These are phyloP conservation scores for Suillus lakei DNA, from an alignment of 768 basidiomycete species.

Conservation along the genomic window DNA sequence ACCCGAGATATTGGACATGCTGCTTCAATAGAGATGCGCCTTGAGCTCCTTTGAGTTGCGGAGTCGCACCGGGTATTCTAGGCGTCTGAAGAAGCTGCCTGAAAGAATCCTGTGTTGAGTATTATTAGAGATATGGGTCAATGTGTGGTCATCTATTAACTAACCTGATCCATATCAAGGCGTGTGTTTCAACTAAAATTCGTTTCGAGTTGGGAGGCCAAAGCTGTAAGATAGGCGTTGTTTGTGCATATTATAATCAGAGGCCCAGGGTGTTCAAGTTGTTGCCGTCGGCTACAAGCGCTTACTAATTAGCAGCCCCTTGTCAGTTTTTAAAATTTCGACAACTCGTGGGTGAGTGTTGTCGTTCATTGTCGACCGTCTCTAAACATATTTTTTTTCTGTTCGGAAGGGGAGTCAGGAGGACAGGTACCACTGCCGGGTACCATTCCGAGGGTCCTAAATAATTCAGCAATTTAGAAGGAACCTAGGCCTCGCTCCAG, in stretches of 20 bases:
- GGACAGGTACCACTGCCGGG: conserved; percentile 10
- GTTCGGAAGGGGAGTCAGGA: conserved; percentile 1
- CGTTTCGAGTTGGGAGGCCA: not conserved
- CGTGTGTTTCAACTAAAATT: not conserved
- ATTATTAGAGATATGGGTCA: conserved; percentile 5
- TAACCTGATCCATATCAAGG: conserved; percentile 34
- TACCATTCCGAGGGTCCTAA: conserved; percentile 6
- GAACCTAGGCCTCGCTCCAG: conserved; percentile 17
- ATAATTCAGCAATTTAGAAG: conserved; percentile 9
- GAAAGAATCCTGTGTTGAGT: conserved; percentile 58
- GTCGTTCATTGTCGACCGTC: conserved; percentile 4
- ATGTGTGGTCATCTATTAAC: not conserved
- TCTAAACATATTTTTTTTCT: not conserved
- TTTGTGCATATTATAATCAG: conserved; percentile 33
- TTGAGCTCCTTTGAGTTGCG: conserved; percentile 7
- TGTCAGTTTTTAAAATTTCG: not conserved
- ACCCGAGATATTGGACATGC: not conserved
- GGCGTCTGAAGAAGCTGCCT: conserved; percentile 51
- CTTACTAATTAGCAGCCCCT: conserved; percentile 3
- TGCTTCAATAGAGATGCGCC: conserved; percentile 1
- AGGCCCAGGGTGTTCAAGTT: conserved; percentile 20
- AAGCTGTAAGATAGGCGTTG: conserved; percentile 21
- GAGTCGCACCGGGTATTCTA: conserved; percentile 18
- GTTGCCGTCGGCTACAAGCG: conserved; percentile 3
- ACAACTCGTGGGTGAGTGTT: conserved; percentile 1